These are phyloP conservation scores for Prunus yedoensis DNA, from an alignment of 331 rosid species.

Conservation along the genomic window DNA sequence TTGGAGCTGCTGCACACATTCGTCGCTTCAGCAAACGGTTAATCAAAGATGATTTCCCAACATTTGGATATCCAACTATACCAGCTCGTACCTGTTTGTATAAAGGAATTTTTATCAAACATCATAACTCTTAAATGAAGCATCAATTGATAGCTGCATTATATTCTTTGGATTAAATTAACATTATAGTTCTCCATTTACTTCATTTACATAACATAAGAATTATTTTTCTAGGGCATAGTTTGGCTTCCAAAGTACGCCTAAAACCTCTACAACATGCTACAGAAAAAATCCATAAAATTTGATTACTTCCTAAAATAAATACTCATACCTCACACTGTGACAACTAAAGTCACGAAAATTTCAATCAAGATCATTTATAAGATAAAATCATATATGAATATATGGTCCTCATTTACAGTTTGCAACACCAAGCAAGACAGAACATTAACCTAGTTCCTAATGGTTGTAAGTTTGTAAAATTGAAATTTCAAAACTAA, in stretches of 20 bases:
- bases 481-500: background rate
- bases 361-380: background rate
- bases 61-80: slow-evolving; percentile 95
- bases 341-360: background rate
- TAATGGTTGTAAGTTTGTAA: background rate
- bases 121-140: slow-evolving; percentile 7
- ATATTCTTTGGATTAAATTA: slow-evolving; percentile 3
- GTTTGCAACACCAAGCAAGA: background rate
- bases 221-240: background rate
- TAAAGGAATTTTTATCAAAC: background rate
- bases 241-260: background rate
- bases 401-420: background rate
- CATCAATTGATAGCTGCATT: slow-evolving; percentile 8
- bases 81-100: slow-evolving; percentile 86
- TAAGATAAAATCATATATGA: background rate
- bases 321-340: background rate
- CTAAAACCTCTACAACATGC: background rate
- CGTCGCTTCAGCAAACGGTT: slow-evolving; percentile 87
- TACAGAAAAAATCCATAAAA: background rate
- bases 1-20: slow-evolving; percentile 95
- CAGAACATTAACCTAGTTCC: background rate
- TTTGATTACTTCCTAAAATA: background rate
- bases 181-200: background rate
- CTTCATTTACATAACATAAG: background rate
- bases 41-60: slow-evolving; percentile 89